Evolutionary conservation across 2,329 filamentous ascomycete genomes (phyloP).

Genomic region (Grosmannia serpens): DNA sequence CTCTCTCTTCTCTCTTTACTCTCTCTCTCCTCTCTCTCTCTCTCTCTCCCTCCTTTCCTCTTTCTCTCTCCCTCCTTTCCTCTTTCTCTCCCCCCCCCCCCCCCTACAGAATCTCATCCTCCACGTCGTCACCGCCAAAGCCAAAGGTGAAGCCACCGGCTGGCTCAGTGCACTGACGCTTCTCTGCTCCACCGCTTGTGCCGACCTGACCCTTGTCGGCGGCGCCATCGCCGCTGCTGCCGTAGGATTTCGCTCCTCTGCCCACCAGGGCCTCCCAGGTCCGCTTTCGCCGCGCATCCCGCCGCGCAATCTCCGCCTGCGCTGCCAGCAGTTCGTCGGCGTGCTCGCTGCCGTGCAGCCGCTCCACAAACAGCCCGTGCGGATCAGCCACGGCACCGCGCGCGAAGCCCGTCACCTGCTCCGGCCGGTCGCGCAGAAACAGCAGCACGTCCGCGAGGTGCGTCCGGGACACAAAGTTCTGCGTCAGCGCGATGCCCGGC

Average conservation of each 20-base stretch:
- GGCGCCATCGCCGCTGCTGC: too few species aligned
- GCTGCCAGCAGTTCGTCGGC: constrained; percentile 53
- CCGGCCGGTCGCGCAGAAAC: constrained; percentile 70
- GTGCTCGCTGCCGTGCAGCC: constrained; percentile 52
- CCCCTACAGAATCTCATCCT: constrained; percentile 30
- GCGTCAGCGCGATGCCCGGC: constrained; percentile 75
- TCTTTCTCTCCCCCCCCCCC: neutral
- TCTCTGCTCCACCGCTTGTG: constrained; percentile 15
- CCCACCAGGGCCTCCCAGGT: constrained; percentile 78
- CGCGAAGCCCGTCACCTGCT: constrained; percentile 76
- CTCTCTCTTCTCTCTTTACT: neutral
- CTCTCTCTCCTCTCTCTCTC: too few species aligned
- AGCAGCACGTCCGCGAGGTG: constrained; percentile 65
- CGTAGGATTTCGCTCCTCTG: too few species aligned
- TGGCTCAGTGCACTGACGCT: constrained; percentile 12
- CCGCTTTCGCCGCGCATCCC: constrained; percentile 55
- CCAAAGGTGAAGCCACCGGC: constrained; percentile 46
- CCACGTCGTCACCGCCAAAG: constrained; percentile 25
- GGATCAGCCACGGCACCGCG: constrained; percentile 55
- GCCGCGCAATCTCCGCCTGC: constrained; percentile 47
- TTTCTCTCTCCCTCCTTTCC: neutral
- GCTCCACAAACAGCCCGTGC: constrained; percentile 61
- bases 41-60: neutral
- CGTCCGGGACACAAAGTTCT: constrained; percentile 80
- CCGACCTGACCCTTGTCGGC: constrained; percentile 13